Evolutionary conservation across 2,329 filamentous ascomycete species (phyloP), one percentile per base, ranked within the genome.

Genomic region (Aspergillus sergii): DNA sequence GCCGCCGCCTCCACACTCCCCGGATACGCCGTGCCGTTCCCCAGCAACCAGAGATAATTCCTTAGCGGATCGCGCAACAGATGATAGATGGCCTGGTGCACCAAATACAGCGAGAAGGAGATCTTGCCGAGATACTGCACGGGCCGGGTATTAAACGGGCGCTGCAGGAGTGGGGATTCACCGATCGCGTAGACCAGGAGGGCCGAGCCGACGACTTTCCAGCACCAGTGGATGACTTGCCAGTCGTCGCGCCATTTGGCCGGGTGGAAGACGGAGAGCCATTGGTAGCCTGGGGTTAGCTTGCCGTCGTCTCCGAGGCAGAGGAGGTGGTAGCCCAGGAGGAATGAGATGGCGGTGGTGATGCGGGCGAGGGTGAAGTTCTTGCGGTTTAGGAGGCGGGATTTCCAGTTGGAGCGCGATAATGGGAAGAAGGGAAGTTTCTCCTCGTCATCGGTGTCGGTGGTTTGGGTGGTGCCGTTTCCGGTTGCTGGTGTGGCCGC

Each of bases 21-120:
- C 11, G 62, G 64, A 50, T 69, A 71, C 9, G 58, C 45, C 2
- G 34, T 50, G 21, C 69, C 64, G 16, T 59, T 61, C 28, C 66
- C 34, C 14, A 57, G 48, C 34, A 51, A 54, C 57, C 66, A 71
- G 21, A 70, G 26, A 9, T 65, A 32, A 23, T 67, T 64, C 14
- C 65, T 54, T 7, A 71, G 12, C 2, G 64, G 69, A 34, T 66
- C 63, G 21, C 64, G 55, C 39, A 61, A 58, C 26, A 69, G 39
- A 58, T 67, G 65, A 32, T 69, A 72, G 8, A 70, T 61, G 1
- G 66, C 51, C 51, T 68, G 66, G 36, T 76, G 73, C 14, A 71
- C 61, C 28, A 76, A 58, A 53, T 76, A 76, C 39, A 76, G 61
- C n/a, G 73, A 69, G 57, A 74, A 76, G 2, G 71, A 74, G 14